Evolutionary conservation across 2,329 filamentous ascomycete genomes (phyloP).

Genomic region (Epichloe amarillans): DNA sequence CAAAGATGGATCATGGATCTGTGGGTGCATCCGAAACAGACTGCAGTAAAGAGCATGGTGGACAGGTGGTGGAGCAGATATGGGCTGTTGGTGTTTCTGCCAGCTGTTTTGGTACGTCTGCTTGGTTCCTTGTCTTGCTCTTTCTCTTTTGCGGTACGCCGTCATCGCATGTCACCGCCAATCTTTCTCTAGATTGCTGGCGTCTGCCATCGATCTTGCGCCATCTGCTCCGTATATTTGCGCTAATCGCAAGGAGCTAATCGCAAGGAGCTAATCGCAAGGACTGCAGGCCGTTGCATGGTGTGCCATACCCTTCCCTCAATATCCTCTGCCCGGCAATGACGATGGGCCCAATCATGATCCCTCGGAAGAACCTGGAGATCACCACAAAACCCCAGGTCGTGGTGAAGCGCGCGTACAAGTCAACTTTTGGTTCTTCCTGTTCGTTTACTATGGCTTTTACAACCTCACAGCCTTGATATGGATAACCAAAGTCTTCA

Average conservation of each 20-base stretch:
- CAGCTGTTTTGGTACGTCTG: slow-evolving; percentile 41
- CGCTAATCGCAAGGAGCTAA: background rate
- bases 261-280: background rate
- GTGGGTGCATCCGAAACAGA: slow-evolving; percentile 47
- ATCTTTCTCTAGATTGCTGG: background rate
- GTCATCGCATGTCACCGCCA: background rate
- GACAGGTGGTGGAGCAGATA: slow-evolving; percentile 53
- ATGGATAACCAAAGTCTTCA: slow-evolving; percentile 62
- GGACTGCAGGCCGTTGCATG: slow-evolving; percentile 41
- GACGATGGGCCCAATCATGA: slow-evolving; percentile 19
- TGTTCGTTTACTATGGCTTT: slow-evolving; percentile 56
- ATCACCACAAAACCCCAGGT: slow-evolving; percentile 33
- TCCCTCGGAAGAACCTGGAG: slow-evolving; percentile 6
- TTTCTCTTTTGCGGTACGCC: background rate
- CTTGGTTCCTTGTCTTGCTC: background rate
- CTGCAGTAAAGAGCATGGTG: slow-evolving; percentile 43
- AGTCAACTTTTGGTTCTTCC: slow-evolving; percentile 60
- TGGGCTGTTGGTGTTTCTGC: slow-evolving; percentile 45
- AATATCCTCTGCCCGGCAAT: slow-evolving; percentile 40
- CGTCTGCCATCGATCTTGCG: no score
- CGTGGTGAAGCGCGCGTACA: slow-evolving; percentile 50
- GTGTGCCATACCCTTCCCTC: slow-evolving; percentile 53
- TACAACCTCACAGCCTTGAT: slow-evolving; percentile 55
- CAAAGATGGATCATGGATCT: slow-evolving; percentile 33
- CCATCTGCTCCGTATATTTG: background rate